Percentiles rank a stretch among this genome's conserved stretches.
phyloP scores from a whole-genome alignment of 2,329 filamentous ascomycete species.

The Monilinia laxa region DNA sequence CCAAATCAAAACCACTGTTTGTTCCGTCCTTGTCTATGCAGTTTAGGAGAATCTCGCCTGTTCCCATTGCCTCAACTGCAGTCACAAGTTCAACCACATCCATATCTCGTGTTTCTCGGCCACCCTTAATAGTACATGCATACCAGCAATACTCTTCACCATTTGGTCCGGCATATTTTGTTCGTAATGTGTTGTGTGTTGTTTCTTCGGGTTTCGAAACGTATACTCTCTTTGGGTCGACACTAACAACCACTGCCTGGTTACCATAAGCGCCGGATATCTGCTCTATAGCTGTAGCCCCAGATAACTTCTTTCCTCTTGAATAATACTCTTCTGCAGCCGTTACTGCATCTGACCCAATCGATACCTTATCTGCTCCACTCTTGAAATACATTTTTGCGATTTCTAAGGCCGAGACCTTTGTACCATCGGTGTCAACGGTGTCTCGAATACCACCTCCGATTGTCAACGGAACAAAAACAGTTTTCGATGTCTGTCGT shows the following conservation, averaged over 20 bases:
- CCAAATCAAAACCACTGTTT: conserved; percentile 90
- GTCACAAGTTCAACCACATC: conserved; percentile 85
- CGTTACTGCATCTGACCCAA: conserved; percentile 89
- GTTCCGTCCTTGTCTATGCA: conserved; percentile 97
- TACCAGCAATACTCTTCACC: conserved; percentile 92
- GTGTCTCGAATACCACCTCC: conserved; percentile 95
- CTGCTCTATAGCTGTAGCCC: conserved; percentile 89
- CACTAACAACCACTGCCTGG: conserved; percentile 93
- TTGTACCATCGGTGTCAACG: conserved; percentile 80
- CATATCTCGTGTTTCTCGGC: conserved; percentile 88
- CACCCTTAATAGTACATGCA: conserved; percentile 94
- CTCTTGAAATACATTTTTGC: conserved; percentile 97
- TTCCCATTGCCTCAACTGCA: conserved; percentile 93
- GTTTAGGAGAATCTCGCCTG: conserved; percentile 91
- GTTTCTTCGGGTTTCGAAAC: conserved; percentile 66
- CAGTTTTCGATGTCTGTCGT: conserved; percentile 78
- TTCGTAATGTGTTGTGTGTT: conserved; percentile 72
- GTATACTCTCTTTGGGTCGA: conserved; percentile 92
- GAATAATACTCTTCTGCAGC: conserved; percentile 90
- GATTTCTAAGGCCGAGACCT: conserved; percentile 86
- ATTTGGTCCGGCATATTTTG: conserved; percentile 65
- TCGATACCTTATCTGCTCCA: conserved; percentile 95
- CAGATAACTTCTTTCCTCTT: conserved; percentile 65
- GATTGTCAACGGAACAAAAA: conserved; percentile 94
- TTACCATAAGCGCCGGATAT: conserved; percentile 93